phyloP scores from a whole-genome alignment of 257 asterid genomes.

The Penstemon barbatus region DNA sequence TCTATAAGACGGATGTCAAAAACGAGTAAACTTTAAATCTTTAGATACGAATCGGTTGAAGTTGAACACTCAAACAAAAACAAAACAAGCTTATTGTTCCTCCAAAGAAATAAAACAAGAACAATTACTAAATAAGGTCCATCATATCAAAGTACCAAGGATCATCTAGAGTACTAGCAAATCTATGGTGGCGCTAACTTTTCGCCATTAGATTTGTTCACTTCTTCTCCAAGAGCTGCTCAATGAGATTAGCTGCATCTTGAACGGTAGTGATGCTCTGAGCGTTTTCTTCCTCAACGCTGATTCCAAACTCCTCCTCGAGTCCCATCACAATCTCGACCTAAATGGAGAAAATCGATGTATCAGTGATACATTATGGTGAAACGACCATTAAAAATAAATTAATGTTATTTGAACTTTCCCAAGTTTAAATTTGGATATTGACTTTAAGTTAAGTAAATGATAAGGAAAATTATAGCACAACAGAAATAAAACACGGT shows the following conservation, averaged over 20 bases:
- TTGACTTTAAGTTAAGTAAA: too few species aligned
- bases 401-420: too few species aligned
- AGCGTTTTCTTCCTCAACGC: conserved; percentile 89
- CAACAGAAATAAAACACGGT: too few species aligned
- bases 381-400: neutral
- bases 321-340: conserved; percentile 97
- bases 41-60: neutral
- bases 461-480: too few species aligned
- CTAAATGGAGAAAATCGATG: conserved; percentile 25
- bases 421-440: too few species aligned
- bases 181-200: conserved; percentile 1
- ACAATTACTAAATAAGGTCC: conserved; percentile 11
- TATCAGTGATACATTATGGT: neutral
- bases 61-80: conserved; percentile 11
- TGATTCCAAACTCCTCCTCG: conserved; percentile 88
- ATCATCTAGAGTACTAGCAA: conserved; percentile 1
- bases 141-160: conserved; percentile 13
- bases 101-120: conserved; percentile 13
- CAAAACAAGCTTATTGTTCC: conserved; percentile 15
- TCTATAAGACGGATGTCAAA: conserved; percentile 13
- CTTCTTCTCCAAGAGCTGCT: conserved; percentile 57
- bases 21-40: neutral
- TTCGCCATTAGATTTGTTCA: conserved; percentile 27
- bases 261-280: conserved; percentile 81
- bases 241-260: conserved; percentile 89